A percentile compares a stretch with the other conserved stretches of the same genome.
Evolutionary conservation across 1,284 basidiomycete genomes (phyloP).

Genomic region (Coniferiporia sulphurascens): DNA sequence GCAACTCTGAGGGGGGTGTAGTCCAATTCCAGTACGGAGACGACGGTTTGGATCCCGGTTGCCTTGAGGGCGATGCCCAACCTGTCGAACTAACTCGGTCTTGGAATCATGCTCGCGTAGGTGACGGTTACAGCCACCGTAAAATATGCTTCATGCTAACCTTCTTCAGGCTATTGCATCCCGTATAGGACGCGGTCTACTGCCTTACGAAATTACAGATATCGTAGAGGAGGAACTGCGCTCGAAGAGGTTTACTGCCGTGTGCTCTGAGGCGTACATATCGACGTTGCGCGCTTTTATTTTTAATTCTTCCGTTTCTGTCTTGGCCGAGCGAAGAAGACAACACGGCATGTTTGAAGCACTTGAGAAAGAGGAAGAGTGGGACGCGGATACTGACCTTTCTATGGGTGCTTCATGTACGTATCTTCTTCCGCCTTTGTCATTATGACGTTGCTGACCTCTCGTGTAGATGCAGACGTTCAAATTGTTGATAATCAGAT

Average conservation of each 20-base stretch:
- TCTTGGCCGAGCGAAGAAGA: constrained; percentile 66
- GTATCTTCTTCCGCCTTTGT: constrained; percentile 20
- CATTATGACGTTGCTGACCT: not conserved
- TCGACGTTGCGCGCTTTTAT: constrained; percentile 77
- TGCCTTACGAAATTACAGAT: constrained; percentile 87
- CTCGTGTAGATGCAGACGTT: constrained; percentile 49
- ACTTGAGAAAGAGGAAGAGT: constrained; percentile 68
- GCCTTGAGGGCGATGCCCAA: constrained; percentile 89
- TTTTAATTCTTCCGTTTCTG: constrained; percentile 60
- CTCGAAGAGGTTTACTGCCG: constrained; percentile 55
- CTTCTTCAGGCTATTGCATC: constrained; percentile 54
- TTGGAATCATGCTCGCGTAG: constrained; percentile 84
- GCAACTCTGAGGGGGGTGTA: constrained; percentile 94
- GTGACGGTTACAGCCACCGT: constrained; percentile 24
- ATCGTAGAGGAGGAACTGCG: constrained; percentile 65
- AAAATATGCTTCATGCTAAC: constrained; percentile 1
- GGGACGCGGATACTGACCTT: constrained; percentile 76
- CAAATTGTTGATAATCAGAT: constrained; percentile 83
- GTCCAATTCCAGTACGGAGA: constrained; percentile 98
- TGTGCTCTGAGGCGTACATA: constrained; percentile 76
- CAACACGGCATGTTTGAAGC: constrained; percentile 85
- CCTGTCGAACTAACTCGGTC: constrained; percentile 88
- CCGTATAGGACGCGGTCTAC: constrained; percentile 56
- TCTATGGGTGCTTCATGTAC: constrained; percentile 70
- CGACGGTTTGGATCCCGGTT: constrained; percentile 96